phyloP scores from a whole-genome alignment of 495 filamentous ascomycete species.

The Lophiotrema nucula region DNA sequence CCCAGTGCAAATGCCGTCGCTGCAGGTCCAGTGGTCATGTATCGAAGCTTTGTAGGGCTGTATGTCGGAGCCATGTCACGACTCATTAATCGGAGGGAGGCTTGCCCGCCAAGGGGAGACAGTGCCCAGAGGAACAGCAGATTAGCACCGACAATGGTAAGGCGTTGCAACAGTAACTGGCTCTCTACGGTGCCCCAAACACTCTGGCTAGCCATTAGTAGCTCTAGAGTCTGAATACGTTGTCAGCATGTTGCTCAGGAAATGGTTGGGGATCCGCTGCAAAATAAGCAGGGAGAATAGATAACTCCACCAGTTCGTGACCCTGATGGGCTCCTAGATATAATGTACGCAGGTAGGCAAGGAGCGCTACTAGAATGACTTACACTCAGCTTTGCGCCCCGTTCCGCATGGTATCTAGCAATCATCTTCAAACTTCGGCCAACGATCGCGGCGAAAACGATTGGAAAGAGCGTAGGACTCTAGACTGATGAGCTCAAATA shows the following conservation, averaged over 20 bases:
- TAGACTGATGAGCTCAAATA: too few species aligned
- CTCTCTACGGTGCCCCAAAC: constrained; percentile 33
- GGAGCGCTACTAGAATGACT: background rate
- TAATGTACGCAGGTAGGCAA: background rate
- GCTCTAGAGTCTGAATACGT: constrained; percentile 17
- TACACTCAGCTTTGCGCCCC: constrained; percentile 29
- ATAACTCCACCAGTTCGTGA: background rate
- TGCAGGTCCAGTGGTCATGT: constrained; percentile 29
- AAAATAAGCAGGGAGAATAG: background rate
- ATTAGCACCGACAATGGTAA: constrained; percentile 31
- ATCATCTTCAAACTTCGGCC: background rate
- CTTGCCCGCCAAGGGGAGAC: constrained; percentile 35
- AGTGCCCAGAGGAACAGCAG: constrained; percentile 31
- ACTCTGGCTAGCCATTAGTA: constrained; percentile 32
- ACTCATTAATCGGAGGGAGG: constrained; percentile 28
- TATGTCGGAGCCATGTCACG: background rate
- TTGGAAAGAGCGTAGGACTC: constrained; percentile 36
- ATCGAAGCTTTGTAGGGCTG: constrained; percentile 17
- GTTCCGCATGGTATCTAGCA: constrained; percentile 19
- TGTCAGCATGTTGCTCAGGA: background rate
- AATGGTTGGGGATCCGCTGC: too few species aligned
- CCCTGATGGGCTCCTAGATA: background rate
- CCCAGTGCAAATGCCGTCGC: constrained; percentile 5
- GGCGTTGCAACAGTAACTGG: constrained; percentile 25
- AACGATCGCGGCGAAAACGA: constrained; percentile 27